Evolutionary conservation across 805 yeast genomes (phyloP).

Genomic region (Pichia sporocuriosa): DNA sequence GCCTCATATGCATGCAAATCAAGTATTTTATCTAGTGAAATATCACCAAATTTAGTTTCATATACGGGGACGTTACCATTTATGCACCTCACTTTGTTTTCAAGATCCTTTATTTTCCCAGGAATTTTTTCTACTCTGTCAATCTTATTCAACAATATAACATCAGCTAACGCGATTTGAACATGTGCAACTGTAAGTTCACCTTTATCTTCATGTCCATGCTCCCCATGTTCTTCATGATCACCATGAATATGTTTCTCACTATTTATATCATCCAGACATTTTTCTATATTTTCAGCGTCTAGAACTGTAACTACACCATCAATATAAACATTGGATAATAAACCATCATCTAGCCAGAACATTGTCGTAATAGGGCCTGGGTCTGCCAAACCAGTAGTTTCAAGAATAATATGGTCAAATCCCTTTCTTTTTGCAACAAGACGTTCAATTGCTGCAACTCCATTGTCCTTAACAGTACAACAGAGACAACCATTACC

Average conservation of each 20-base stretch:
- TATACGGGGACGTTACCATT: constrained; percentile 65
- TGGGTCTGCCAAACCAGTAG: constrained; percentile 96
- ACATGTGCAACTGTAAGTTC: constrained; percentile 71
- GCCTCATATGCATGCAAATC: constrained; percentile 75
- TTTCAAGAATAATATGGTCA: constrained; percentile 88
- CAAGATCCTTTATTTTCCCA: constrained; percentile 15
- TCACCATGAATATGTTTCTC: constrained; percentile 38
- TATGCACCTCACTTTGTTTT: constrained; percentile 41
- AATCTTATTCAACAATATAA: constrained; percentile 68
- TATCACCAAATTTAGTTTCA: constrained; percentile 67
- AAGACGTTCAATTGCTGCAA: constrained; percentile 84
- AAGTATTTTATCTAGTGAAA: constrained; percentile 57
- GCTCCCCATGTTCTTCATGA: constrained; percentile 31
- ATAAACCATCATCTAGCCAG: constrained; percentile 90
- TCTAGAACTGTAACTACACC: constrained; percentile 89
- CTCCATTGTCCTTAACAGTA: constrained; percentile 92
- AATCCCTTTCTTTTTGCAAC: constrained; percentile 61
- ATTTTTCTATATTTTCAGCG: constrained; percentile 53
- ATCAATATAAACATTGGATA: constrained; percentile 80
- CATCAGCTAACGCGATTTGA: constrained; percentile 88
- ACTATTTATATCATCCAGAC: constrained; percentile 50
- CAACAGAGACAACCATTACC: constrained; percentile 98
- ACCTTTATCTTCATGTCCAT: constrained; percentile 27
- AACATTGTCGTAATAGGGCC: constrained; percentile 96
- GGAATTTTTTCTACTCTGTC: constrained; percentile 41